phyloP scores from a whole-genome alignment of 2,329 filamentous ascomycete genomes.

The Arthrobotrys iridis region DNA sequence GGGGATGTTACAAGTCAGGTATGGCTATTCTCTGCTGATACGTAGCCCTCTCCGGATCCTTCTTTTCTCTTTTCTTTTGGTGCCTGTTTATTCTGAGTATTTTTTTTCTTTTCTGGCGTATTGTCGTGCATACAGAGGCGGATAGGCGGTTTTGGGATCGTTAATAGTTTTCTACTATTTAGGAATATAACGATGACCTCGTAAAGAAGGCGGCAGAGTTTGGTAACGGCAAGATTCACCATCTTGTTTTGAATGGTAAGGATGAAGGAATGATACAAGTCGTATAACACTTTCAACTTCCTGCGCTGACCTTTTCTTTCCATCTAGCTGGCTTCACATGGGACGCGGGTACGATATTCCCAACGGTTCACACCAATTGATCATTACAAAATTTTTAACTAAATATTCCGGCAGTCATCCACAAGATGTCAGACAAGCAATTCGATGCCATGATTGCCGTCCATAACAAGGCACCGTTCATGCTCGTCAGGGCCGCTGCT shows the following conservation, averaged over 20 bases:
- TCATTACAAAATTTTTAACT: conserved; percentile 1
- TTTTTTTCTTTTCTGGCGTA: not conserved
- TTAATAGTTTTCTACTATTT: conserved; percentile 65
- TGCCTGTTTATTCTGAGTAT: not conserved
- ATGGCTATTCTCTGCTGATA: not conserved
- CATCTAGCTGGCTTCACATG: conserved; percentile 71
- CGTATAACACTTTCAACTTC: not conserved
- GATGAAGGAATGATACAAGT: conserved; percentile 60
- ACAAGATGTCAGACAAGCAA: conserved; percentile 82
- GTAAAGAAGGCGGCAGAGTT: conserved; percentile 80
- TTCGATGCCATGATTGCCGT: conserved; percentile 88
- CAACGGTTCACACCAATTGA: conserved; percentile 65
- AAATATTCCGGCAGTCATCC: conserved; percentile 42
- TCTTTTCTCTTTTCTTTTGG: not conserved
- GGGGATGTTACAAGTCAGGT: conserved; percentile 71
- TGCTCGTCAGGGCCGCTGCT: conserved; percentile 79
- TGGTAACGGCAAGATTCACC: conserved; percentile 85
- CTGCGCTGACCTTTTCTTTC: not conserved
- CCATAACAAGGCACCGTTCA: conserved; percentile 86
- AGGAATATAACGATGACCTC: conserved; percentile 75
- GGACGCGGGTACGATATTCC: conserved; percentile 75
- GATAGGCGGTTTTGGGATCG: not conserved
- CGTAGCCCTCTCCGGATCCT: not conserved
- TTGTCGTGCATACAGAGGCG: not conserved
- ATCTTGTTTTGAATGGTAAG: conserved; percentile 90